Base-by-base conservation (phyloP, 208 protist genomes). In the Zelonia costaricensis region DNA sequence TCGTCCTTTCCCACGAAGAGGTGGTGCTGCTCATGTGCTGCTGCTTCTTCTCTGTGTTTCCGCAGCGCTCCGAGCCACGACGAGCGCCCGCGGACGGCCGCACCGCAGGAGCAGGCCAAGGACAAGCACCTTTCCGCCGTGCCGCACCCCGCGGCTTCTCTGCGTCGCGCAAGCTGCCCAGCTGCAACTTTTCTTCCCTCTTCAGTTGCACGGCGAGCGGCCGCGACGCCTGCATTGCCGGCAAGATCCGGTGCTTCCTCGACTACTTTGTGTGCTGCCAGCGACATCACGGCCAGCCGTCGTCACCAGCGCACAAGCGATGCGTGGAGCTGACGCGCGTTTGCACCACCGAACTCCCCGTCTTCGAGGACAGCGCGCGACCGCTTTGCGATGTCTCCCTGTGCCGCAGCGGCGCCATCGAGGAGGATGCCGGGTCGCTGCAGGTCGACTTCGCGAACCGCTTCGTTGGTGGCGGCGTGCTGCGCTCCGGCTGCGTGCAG, bases 401-500 rank as follows among this genome's bases (percentile, higher is more conserved):
- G 44, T 35, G 44, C 4, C 38, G 36, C 20, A 38, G 59, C 1
- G 78, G 70, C 15, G 23, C 31, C n/a, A 93, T 97, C 59, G 88
- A 96, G 57, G 86, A 86, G 13, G 73, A 75, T 22, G 33, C 68
- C 20, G 59, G 23, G 0, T 25, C 59, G 4, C 69, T 95, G 20
- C 83, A 95, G 57, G 85, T 87, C 23, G 90, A 97, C 73, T 98
- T 97, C 77, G 93, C 93, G 2, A 98, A 97, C 57, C 58, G 76
- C 22, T 38, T 79, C 18, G 65, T 96, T 22, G 93, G 93, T 31
- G 91, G 91, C 47, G 90, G 93, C 42, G 85, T 94, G 20, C 61
- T 97, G 28, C 39, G 59, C n/a, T 65, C 60, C 30, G 92, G 90
- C 12, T 94, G 86, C 61, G 86, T 96, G 10, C 93, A 97, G 69